phyloP scores from a whole-genome alignment of 106 monocot species.

The Narthecium ossifragum region DNA sequence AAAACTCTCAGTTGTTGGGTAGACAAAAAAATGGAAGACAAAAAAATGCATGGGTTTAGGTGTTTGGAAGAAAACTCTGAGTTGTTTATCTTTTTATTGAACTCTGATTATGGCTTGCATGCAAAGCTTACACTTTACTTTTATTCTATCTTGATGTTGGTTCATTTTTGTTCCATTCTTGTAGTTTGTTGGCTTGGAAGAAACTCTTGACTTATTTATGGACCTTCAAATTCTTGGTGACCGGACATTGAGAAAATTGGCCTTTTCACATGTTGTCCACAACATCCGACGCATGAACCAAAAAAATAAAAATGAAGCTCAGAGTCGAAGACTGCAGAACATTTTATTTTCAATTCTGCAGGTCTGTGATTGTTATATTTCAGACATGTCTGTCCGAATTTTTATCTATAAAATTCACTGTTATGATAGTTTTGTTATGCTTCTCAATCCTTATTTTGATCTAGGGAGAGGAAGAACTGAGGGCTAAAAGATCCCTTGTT shows the following conservation, averaged over 20 bases:
- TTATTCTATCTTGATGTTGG: too few relatives aligned
- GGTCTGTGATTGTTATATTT: conserved; percentile 30
- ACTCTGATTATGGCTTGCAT: too few relatives aligned
- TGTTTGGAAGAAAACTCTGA: too few relatives aligned
- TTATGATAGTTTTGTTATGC: not conserved
- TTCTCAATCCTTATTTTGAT: not conserved
- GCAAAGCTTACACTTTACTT: too few relatives aligned
- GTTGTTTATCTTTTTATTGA: too few relatives aligned
- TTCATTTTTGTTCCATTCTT: not conserved
- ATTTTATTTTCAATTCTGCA: conserved; percentile 57
- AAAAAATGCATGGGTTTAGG: too few relatives aligned
- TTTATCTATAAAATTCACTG: not conserved
- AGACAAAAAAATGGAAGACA: too few relatives aligned
- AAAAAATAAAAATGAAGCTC: conserved; percentile 73
- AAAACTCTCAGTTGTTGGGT: too few relatives aligned
- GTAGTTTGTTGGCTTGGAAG: conserved; percentile 64
- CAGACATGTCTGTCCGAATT: not conserved
- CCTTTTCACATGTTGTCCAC: conserved; percentile 69
- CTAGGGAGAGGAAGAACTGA: conserved; percentile 70
- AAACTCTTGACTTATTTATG: conserved; percentile 78
- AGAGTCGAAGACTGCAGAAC: conserved; percentile 72
- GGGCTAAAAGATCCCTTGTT: conserved; percentile 67
- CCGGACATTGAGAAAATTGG: conserved; percentile 48
- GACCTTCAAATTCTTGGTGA: conserved; percentile 87
- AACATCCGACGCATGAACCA: conserved; percentile 85